Percentiles rank a stretch among this genome's conserved stretches.
Evolutionary conservation across 2,329 filamentous ascomycete species (phyloP).

Genomic region (Fusarium xylarioides): DNA sequence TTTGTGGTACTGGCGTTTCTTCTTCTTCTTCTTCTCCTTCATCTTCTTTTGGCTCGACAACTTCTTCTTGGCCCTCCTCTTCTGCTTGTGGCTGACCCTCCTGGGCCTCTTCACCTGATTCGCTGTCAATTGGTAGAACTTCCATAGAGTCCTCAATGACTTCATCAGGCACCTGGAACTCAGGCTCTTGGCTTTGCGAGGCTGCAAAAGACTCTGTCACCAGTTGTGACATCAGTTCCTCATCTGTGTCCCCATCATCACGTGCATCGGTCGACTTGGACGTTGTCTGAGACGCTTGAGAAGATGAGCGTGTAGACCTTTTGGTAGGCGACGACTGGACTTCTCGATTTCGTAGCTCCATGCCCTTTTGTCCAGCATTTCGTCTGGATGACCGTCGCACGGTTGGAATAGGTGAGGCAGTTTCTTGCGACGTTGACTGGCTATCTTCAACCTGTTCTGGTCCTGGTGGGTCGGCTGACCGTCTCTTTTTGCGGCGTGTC

Average conservation of each 20-base stretch:
- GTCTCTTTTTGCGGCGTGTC: conserved; percentile 44
- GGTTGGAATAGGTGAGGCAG: conserved; percentile 24
- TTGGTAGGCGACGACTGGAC: conserved; percentile 20
- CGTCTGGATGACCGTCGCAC: conserved; percentile 40
- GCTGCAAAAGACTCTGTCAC: conserved; percentile 53
- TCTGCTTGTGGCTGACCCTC: background rate
- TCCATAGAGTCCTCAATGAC: conserved; percentile 39
- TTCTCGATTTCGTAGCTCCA: conserved; percentile 12
- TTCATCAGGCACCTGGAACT: conserved; percentile 6
- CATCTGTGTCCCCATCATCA: conserved; percentile 50
- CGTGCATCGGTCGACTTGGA: conserved; percentile 5
- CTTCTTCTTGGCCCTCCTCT: conserved; percentile 1
- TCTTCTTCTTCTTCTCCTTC: background rate
- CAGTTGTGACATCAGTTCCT: conserved; percentile 54
- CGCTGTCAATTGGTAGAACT: conserved; percentile 9
- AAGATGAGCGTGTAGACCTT: conserved; percentile 1
- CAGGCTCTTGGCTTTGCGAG: conserved; percentile 45
- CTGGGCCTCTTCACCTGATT: background rate
- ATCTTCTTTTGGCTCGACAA: background rate
- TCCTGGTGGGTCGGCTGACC: conserved; percentile 31
- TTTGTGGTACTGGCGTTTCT: conserved; percentile 11
- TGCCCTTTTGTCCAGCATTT: conserved; percentile 32
- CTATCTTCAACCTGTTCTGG: conserved; percentile 27
- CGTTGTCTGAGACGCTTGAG: background rate
- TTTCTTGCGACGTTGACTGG: conserved; percentile 32